These are phyloP conservation scores for Tolypocladium paradoxum DNA, from an alignment of 2,329 filamentous ascomycete genomes.

Conservation along the genomic window DNA sequence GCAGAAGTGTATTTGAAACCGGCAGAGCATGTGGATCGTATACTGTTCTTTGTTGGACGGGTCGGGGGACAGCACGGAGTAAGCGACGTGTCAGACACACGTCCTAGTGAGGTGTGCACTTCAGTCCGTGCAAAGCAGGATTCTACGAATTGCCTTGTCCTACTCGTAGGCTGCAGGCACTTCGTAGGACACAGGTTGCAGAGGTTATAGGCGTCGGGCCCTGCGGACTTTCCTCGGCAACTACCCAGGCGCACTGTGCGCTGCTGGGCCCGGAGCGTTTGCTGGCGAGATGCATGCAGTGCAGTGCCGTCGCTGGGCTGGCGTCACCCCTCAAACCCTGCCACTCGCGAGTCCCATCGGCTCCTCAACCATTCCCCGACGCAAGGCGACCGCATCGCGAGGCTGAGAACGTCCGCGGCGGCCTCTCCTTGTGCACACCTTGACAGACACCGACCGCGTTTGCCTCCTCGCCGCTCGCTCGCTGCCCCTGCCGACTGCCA, in stretches of 20 bases:
- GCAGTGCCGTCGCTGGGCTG: too few species aligned
- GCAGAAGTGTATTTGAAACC: not conserved
- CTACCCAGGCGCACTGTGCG: not conserved
- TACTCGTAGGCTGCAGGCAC: too few species aligned
- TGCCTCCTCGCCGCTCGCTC: not conserved
- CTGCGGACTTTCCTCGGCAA: not conserved
- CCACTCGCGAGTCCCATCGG: not conserved
- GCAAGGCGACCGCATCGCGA: not conserved
- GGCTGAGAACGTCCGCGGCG: not conserved
- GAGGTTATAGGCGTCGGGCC: too few species aligned
- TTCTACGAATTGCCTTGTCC: too few species aligned
- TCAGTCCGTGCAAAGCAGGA: too few species aligned
- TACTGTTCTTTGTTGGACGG: not conserved
- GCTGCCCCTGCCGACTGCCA: not conserved
- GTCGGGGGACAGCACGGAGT: too few species aligned
- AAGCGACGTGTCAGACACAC: too few species aligned
- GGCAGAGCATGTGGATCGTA: not conserved
- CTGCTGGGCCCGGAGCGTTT: too few species aligned
- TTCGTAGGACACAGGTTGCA: too few species aligned
- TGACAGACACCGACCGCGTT: not conserved
- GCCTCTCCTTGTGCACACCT: not conserved
- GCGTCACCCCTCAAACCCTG: not conserved
- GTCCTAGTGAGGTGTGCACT: too few species aligned
- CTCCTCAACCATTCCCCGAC: not conserved
- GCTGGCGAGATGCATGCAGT: not conserved